Evolutionary conservation across 371 early-diverging fungal genomes (phyloP).

Genomic region (Aphelidium insulamus): DNA sequence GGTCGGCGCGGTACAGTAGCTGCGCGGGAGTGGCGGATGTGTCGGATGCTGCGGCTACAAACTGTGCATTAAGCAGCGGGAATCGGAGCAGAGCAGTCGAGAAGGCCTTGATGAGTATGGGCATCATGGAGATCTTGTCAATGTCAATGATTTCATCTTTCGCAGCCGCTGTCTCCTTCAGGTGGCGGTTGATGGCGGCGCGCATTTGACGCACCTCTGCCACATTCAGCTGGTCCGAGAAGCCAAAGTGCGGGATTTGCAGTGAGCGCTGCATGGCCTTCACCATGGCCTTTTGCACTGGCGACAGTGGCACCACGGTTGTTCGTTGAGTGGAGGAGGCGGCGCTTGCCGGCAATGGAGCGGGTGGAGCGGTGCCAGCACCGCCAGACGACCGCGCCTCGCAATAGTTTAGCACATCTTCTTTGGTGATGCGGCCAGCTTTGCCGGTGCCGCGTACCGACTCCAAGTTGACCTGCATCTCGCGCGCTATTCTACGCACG

Average conservation of each 20-base stretch:
- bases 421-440: conserved; percentile 67
- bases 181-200: conserved; percentile 32
- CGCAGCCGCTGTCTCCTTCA: conserved; percentile 10
- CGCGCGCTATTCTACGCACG: conserved; percentile 67
- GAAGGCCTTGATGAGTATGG: conserved; percentile 82
- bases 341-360: conserved; percentile 2
- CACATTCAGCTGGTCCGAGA: conserved; percentile 67
- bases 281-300: conserved; percentile 90
- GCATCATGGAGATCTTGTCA: conserved; percentile 73
- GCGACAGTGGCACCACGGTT: conserved; percentile 30
- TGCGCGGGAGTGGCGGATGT: conserved; percentile 21
- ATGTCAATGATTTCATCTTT: conserved; percentile 18
- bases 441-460: conserved; percentile 59
- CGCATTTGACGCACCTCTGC: conserved; percentile 42
- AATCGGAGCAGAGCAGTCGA: conserved; percentile 55
- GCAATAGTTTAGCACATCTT: conserved; percentile 54
- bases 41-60: conserved; percentile 16
- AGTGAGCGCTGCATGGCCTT: conserved; percentile 82
- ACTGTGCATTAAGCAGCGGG: conserved; percentile 68
- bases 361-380: conserved; percentile 1
- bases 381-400: conserved; percentile 5
- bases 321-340: conserved; percentile 11
- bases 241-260: conserved; percentile 82
- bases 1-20: conserved; percentile 43
- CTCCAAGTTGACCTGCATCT: conserved; percentile 47